Evolutionary conservation across 2,329 filamentous ascomycete genomes (phyloP).

Genomic region (Pseudogymnoascus sp.): DNA sequence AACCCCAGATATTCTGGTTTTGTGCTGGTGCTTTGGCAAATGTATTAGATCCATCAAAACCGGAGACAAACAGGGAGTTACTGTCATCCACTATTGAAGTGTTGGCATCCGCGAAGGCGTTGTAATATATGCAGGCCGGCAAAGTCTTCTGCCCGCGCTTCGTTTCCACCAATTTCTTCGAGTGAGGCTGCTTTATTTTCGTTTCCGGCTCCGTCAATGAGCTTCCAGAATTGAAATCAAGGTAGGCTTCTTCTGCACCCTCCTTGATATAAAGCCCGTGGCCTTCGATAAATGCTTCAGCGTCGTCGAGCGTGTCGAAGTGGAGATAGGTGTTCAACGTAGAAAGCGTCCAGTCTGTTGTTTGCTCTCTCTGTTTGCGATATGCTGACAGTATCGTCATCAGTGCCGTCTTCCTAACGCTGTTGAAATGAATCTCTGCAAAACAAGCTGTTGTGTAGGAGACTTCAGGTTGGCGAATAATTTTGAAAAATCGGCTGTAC

Average conservation of each 20-base stretch:
- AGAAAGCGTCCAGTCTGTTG: conserved; percentile 52
- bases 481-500: conserved; percentile 51
- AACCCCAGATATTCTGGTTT: not conserved
- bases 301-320: conserved; percentile 62
- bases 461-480: conserved; percentile 47
- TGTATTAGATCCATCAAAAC: not conserved
- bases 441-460: conserved; percentile 66
- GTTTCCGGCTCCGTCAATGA: conserved; percentile 35
- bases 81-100: not conserved
- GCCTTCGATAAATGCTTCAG: conserved; percentile 55
- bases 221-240: conserved; percentile 24
- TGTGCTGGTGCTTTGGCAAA: not conserved
- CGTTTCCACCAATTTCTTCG: conserved; percentile 48
- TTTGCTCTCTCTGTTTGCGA: conserved; percentile 47
- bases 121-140: conserved; percentile 48
- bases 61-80: conserved; percentile 9
- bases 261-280: conserved; percentile 47
- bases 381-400: conserved; percentile 48
- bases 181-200: conserved; percentile 49
- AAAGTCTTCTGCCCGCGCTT: conserved; percentile 49
- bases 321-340: conserved; percentile 51
- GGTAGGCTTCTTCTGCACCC: conserved; percentile 29
- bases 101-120: conserved; percentile 38
- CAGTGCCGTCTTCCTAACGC: conserved; percentile 51
- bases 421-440: conserved; percentile 59